Base-by-base conservation (phyloP, 306 rosid genomes). In the Citrullus amarus region DNA sequence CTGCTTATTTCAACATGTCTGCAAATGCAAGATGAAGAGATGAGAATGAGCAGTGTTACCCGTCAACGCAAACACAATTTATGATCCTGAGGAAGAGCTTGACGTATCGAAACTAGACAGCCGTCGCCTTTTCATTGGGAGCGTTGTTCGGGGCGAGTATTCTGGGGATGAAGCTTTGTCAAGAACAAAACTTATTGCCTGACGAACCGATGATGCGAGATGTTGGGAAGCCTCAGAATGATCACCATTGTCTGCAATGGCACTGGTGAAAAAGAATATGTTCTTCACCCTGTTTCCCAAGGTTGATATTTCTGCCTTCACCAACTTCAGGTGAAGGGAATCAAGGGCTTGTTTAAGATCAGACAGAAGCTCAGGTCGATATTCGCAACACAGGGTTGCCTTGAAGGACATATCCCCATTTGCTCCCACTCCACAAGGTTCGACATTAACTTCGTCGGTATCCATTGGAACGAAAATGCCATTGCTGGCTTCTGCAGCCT, bases 381-480 rank as follows among this genome's bases (percentile, higher is more conserved):
- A 89, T 63, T 91, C 93, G 55, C 91, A 90, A 74, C 95, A 94
- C 8, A 94, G 28, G 14, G 95, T 85, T 83, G 92, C 97, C 80
- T 41, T 88, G 85, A 88, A 87, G 59, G 86, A 86, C 70, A 79
- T 20, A 54, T 82, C 79, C 83, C 86, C 86, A 44, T 88, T 78
- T 51, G 43, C 87, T 82, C 46, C 81, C 58, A 75, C 86, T 28
- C 81, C 76, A 36, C 61, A 86, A 63, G 85, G 90, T 85, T 89
- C 97, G 39, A 94, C 91, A 79, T 78, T 86, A 76, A 94, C 89
- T 88, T 92, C 94, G 77, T 94, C 97, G 18, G 78, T 48, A 74
- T 94, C 98, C 81, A n/a, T 83, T 62, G 98, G 97, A 65, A 94
- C 79, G 36, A 88, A 83, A 75, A 87, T 59, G 4, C 93, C 97